Evolutionary conservation across 2,329 filamentous ascomycete species (phyloP).

Genomic region (Microcyclospora tardicrescens): DNA sequence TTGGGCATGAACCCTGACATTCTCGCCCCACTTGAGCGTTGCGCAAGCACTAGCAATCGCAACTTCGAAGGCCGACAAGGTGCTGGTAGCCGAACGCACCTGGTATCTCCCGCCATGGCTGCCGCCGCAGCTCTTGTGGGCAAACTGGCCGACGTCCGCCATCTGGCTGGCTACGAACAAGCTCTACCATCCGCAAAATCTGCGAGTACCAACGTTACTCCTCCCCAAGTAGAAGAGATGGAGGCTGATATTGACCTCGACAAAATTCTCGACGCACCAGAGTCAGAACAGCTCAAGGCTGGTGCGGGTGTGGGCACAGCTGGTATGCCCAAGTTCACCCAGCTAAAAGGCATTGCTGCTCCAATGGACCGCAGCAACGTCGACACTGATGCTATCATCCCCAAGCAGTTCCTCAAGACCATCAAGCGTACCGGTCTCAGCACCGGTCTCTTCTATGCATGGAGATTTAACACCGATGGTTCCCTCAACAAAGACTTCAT

Average conservation of each 20-base stretch:
- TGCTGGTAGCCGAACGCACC: slow-evolving; percentile 76
- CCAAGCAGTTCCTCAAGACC: slow-evolving; percentile 98
- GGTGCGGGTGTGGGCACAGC: slow-evolving; percentile 47
- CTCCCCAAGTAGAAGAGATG: slow-evolving; percentile 43
- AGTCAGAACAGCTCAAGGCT: slow-evolving; percentile 41
- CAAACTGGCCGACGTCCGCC: slow-evolving; percentile 82
- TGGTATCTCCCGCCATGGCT: slow-evolving; percentile 96
- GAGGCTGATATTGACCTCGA: slow-evolving; percentile 51
- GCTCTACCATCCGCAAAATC: slow-evolving; percentile 27
- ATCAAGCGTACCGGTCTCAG: slow-evolving; percentile 96
- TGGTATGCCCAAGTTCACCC: slow-evolving; percentile 73
- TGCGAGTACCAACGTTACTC: slow-evolving; percentile 46
- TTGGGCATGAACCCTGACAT: slow-evolving; percentile 99
- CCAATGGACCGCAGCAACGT: slow-evolving; percentile 80
- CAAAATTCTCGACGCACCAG: slow-evolving; percentile 51
- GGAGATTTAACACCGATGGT: slow-evolving; percentile 59
- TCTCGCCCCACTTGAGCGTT: slow-evolving; percentile 78
- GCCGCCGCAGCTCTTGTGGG: slow-evolving; percentile 81
- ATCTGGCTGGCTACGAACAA: slow-evolving; percentile 48
- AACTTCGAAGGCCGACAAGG: slow-evolving; percentile 97
- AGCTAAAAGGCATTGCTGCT: slow-evolving; percentile 75
- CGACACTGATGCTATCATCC: slow-evolving; percentile 98
- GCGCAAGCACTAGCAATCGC: slow-evolving; percentile 88
- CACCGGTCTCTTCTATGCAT: slow-evolving; percentile 70
- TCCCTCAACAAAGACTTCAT: slow-evolving; percentile 69